These are phyloP conservation scores for Pythium aquatile DNA, from an alignment of 352 stramenopile genomes.

Conservation along the genomic window DNA sequence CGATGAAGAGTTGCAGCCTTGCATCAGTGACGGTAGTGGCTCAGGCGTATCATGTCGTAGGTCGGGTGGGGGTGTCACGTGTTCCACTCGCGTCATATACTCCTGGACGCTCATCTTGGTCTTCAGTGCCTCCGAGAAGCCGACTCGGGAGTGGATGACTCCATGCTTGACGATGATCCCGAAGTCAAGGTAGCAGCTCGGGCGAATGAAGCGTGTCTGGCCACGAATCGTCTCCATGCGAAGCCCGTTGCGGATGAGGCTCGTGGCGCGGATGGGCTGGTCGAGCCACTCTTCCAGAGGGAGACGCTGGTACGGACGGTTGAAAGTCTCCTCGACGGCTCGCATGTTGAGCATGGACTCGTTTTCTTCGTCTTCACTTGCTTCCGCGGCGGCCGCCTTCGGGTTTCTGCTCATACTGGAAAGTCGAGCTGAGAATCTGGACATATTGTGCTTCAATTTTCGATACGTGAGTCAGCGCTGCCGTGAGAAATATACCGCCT, in stretches of 20 bases:
- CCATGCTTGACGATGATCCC: conserved; percentile 36
- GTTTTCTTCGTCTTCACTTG: conserved; percentile 6
- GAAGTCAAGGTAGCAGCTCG: conserved; percentile 43
- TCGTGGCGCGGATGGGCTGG: conserved; percentile 43
- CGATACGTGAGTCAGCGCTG: background rate
- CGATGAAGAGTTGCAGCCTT: background rate
- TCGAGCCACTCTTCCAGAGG: conserved; percentile 31
- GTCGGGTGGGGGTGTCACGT: background rate
- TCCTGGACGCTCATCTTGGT: conserved; percentile 23
- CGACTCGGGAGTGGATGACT: conserved; percentile 25
- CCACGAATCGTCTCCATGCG: conserved; percentile 36
- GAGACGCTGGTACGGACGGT: conserved; percentile 18
- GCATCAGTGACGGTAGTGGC: background rate
- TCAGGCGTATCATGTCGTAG: too few species aligned
- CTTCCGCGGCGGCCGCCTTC: background rate
- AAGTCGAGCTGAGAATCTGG: background rate
- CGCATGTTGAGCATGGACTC: background rate
- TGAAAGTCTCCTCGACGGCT: background rate
- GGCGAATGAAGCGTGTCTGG: conserved; percentile 35
- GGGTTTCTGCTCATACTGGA: background rate
- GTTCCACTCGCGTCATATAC: conserved; percentile 24
- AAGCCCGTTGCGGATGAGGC: conserved; percentile 40
- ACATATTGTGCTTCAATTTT: background rate
- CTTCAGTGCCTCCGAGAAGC: conserved; percentile 19
- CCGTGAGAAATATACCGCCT: conserved; percentile 16